Evolutionary conservation across 2,329 filamentous ascomycete genomes (phyloP), one percentile per base, ranked within the genome.

Genomic region (Macrophomina phaseolina): DNA sequence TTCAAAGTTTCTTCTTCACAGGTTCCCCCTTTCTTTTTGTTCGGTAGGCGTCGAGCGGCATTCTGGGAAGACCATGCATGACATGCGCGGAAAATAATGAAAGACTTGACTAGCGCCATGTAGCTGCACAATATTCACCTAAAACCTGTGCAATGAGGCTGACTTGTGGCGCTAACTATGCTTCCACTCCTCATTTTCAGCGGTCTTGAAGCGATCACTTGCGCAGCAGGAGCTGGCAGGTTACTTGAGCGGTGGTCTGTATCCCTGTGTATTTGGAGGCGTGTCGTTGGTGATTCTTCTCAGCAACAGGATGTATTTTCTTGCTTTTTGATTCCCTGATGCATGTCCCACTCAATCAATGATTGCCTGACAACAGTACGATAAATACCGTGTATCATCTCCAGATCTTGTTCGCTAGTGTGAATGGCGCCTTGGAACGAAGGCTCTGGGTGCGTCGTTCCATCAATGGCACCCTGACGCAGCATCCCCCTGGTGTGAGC

Each of bases 71-170:
- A 5, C 12, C 16, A 38, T 49, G 58, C n/a, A 62, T 49, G 11
- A 38, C 28, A 49, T 48, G 30, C 42, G 14, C 32, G 51, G 11
- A 18, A 48, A 38, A 12, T 36, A 49, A 42, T n/a, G 45, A 48
- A 14, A 45, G 30, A 30, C 32, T 28, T 28, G 11, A 36, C 45
- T 62, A 48, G 58, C 32, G 42, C 30, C 48, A 36, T 49, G 16
- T 14, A 62, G 30, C 16, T 62, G 58, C 58, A 62, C 38, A 49
- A 62, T 38, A 23, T 14, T 49, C 42, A 62, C 58, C 36, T 12
- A 34, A 60, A 28, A 46, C 55, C 45, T 11, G n/a, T 38, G n/a
- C 58, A 49, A 49, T 48, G 45, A 36, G 30, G 58, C 42, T 49
- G n/a, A 14, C 9, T 34, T 9, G 58, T 46, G 40, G 55, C 55